These are phyloP conservation scores for Melocanna baccifera DNA, from an alignment of 176 grass and related monocot species.

Conservation along the genomic window DNA sequence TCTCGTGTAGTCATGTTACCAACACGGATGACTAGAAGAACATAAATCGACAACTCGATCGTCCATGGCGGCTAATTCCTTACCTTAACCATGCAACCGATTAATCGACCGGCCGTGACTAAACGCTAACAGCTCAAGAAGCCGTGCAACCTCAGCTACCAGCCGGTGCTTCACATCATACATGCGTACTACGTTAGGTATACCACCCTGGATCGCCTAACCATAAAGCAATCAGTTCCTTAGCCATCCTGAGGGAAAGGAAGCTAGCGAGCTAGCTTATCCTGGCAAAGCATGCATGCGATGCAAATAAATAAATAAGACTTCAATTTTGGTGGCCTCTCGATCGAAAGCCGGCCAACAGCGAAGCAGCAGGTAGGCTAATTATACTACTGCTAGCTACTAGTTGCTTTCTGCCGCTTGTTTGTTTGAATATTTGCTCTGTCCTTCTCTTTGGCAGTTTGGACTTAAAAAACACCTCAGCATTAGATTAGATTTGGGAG, in stretches of 20 bases:
- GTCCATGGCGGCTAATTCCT: not conserved
- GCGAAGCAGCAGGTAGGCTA: constrained; percentile 1
- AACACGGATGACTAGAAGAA: not conserved
- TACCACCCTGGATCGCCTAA: not conserved
- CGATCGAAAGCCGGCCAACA: constrained; percentile 29
- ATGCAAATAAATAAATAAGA: not conserved
- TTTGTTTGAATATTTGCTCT: not conserved
- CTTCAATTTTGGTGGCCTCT: not conserved
- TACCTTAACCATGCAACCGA: not conserved
- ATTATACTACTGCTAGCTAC: not conserved
- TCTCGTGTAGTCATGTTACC: not conserved
- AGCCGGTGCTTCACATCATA: not conserved
- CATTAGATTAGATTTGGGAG: constrained; percentile 2
- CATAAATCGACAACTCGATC: not conserved
- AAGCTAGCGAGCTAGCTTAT: not conserved
- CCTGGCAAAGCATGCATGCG: not conserved
- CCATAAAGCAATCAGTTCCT: constrained; percentile 20
- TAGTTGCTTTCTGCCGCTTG: not conserved
- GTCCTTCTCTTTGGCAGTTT: not conserved
- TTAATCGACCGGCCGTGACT: not conserved
- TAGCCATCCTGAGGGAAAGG: constrained; percentile 26
- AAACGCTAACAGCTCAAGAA: not conserved
- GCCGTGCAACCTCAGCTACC: not conserved
- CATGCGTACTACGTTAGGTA: constrained; percentile 18
- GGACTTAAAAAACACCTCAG: not conserved